Percentiles rank a stretch among this genome's conserved stretches.
phyloP scores from a whole-genome alignment of 1,284 basidiomycete genomes.

The Albatrellus sp. region DNA sequence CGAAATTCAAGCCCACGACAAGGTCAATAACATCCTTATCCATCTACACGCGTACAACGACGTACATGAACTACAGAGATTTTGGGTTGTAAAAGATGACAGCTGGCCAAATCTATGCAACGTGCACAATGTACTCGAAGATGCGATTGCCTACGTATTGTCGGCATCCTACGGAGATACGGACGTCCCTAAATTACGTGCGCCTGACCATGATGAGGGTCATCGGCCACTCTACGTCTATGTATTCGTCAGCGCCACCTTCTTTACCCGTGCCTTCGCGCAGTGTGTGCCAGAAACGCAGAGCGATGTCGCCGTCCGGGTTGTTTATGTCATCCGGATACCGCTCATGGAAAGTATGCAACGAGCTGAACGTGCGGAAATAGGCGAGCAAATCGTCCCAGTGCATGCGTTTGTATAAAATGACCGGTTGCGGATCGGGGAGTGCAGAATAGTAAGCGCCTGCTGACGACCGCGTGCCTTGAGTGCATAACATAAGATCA shows the following conservation, averaged over 20 bases:
- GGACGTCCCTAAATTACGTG: neutral
- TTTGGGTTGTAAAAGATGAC: too few relatives aligned
- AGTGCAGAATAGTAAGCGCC: slow-evolving; percentile 30
- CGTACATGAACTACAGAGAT: too few relatives aligned
- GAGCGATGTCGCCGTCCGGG: slow-evolving; percentile 45
- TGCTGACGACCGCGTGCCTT: slow-evolving; percentile 5
- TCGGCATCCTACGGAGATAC: too few relatives aligned
- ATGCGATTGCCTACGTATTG: too few relatives aligned
- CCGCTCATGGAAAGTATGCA: slow-evolving; percentile 57
- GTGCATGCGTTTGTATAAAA: slow-evolving; percentile 49
- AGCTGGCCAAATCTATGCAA: too few relatives aligned
- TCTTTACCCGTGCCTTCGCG: slow-evolving; percentile 21
- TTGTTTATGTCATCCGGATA: slow-evolving; percentile 39
- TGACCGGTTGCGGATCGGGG: slow-evolving; percentile 32
- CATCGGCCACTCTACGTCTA: slow-evolving; percentile 66
- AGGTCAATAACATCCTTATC: too few relatives aligned
- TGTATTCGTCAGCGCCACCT: slow-evolving; percentile 27
- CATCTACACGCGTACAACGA: too few relatives aligned
- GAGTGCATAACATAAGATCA: neutral
- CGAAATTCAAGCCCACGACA: too few relatives aligned
- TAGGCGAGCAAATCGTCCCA: slow-evolving; percentile 60
- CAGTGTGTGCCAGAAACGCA: slow-evolving; percentile 29
- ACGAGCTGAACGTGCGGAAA: slow-evolving; percentile 59
- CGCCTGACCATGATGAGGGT: slow-evolving; percentile 45
- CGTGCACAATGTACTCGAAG: too few relatives aligned